Evolutionary conservation across 2,329 filamentous ascomycete genomes (phyloP).

Genomic region (Pseudopyrenochaeta lycopersici): DNA sequence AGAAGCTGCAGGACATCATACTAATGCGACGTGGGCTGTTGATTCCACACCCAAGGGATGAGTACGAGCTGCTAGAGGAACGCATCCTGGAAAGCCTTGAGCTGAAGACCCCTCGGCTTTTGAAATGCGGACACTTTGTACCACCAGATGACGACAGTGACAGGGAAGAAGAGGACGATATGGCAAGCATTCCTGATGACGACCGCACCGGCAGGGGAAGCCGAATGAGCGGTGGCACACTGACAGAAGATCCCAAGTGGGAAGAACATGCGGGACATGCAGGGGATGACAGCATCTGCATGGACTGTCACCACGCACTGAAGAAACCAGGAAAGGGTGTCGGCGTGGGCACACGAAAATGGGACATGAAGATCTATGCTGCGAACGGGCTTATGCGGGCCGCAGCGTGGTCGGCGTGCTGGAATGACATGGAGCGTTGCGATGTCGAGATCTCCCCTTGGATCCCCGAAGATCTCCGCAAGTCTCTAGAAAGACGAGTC

Average conservation of each 20-base stretch:
- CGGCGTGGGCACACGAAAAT: slow-evolving; percentile 62
- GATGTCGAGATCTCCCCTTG: slow-evolving; percentile 89
- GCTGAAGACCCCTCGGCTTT: slow-evolving; percentile 73
- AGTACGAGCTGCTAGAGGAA: slow-evolving; percentile 83
- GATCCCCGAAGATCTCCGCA: slow-evolving; percentile 67
- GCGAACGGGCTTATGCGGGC: slow-evolving; percentile 93
- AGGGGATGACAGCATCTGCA: slow-evolving; percentile 54
- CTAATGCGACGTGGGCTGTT: slow-evolving; percentile 74
- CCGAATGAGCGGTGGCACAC: slow-evolving; percentile 46
- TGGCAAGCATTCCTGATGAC: slow-evolving; percentile 44
- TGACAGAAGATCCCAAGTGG: slow-evolving; percentile 41
- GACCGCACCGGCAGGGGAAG: slow-evolving; percentile 42
- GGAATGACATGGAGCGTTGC: slow-evolving; percentile 98
- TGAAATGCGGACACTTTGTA: slow-evolving; percentile 80
- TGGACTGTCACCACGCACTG: slow-evolving; percentile 57
- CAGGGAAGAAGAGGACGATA: slow-evolving; percentile 47
- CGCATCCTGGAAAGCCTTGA: slow-evolving; percentile 78
- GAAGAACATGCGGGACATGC: slow-evolving; percentile 23
- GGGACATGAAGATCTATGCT: slow-evolving; percentile 88
- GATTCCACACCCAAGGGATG: slow-evolving; percentile 79
- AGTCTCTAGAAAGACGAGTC: slow-evolving; percentile 65
- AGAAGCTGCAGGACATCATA: slow-evolving; percentile 76
- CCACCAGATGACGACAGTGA: slow-evolving; percentile 47
- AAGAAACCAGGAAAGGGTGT: slow-evolving; percentile 47
- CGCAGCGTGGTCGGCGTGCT: slow-evolving; percentile 91